These are phyloP conservation scores for Dendrostoma leiphaemia DNA, from an alignment of 2,329 filamentous ascomycete genomes.

Conservation along the genomic window DNA sequence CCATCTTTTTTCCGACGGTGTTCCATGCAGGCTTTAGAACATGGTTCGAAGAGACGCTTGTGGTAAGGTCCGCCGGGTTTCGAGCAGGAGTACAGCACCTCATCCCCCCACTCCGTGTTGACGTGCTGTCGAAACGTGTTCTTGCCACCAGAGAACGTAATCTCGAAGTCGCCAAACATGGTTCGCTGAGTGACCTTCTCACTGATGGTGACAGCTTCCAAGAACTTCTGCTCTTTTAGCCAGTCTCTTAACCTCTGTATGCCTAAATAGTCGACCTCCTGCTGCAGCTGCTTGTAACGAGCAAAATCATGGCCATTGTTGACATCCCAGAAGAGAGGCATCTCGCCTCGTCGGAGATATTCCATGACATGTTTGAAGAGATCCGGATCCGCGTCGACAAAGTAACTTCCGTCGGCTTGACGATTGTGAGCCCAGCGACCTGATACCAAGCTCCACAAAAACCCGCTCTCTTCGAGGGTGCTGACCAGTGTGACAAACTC, in stretches of 20 bases:
- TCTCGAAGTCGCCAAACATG: not conserved
- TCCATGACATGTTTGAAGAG: conserved; percentile 35
- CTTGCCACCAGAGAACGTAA: not conserved
- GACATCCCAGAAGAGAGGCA: conserved; percentile 33
- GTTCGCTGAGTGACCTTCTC: not conserved
- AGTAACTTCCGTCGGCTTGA: conserved; percentile 29
- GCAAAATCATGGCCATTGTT: conserved; percentile 31
- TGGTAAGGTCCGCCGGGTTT: no score
- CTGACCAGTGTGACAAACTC: not conserved
- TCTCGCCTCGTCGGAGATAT: conserved; percentile 31
- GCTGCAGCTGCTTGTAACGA: conserved; percentile 31
- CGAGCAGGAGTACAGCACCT: no score
- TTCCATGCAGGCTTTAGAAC: no score
- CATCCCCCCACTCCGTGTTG: not conserved
- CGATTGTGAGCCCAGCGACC: not conserved
- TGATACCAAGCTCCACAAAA: not conserved
- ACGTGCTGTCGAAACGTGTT: not conserved
- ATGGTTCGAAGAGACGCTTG: no score
- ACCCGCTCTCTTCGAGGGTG: not conserved
- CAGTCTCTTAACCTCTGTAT: not conserved
- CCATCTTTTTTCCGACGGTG: no score
- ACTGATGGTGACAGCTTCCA: not conserved
- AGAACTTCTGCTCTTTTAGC: not conserved
- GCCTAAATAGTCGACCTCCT: conserved; percentile 33
- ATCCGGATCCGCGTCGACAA: conserved; percentile 35